These are phyloP conservation scores for Raddia distichophylla DNA, from an alignment of 176 grass and related monocot genomes.

Conservation along the genomic window DNA sequence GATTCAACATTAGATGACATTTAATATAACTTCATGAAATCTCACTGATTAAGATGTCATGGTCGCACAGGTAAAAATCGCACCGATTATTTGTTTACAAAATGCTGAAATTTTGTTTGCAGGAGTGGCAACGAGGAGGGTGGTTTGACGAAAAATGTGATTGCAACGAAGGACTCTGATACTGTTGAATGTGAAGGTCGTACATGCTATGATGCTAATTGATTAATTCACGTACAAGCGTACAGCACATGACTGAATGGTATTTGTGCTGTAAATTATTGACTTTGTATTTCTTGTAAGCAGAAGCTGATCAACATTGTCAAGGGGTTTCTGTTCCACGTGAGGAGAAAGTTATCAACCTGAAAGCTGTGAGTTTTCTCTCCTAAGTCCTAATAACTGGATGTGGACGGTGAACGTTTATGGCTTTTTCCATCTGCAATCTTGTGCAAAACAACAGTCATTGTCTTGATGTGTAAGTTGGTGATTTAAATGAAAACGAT, in stretches of 20 bases:
- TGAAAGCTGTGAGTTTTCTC: conserved; percentile 83
- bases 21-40: not conserved
- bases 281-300: conserved; percentile 29
- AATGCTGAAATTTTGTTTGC: conserved; percentile 11
- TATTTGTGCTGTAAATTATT: conserved; percentile 10
- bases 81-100: not conserved
- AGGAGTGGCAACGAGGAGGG: conserved; percentile 62
- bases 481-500: not conserved
- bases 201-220: not conserved
- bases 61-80: not conserved
- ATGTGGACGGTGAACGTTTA: not conserved
- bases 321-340: conserved; percentile 72
- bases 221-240: not conserved
- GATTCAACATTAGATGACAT: not conserved
- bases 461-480: not conserved
- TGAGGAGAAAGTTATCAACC: conserved; percentile 95
- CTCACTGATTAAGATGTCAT: not conserved
- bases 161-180: conserved; percentile 62
- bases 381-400: not conserved
- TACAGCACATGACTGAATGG: not conserved
- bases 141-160: conserved; percentile 51
- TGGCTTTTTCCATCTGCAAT: not conserved
- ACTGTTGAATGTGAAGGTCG: conserved; percentile 87
- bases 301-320: conserved; percentile 91
- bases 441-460: not conserved